These are phyloP conservation scores for Lachancea sp. DNA, from an alignment of 805 yeast species.

Conservation along the genomic window DNA sequence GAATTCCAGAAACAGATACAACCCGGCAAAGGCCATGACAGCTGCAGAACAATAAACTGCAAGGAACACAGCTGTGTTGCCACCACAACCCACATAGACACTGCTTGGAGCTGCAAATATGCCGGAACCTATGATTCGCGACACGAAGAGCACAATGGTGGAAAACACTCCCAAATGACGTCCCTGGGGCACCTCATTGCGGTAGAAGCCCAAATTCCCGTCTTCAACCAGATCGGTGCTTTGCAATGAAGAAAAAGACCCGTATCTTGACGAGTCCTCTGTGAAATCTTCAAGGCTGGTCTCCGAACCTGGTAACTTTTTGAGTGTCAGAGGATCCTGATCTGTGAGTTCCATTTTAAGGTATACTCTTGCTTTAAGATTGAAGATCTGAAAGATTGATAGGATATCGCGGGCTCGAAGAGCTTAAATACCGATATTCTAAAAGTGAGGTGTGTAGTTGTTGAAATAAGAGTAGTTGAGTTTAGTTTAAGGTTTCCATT, in stretches of 20 bases:
- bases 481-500: too few relatives aligned
- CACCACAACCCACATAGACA: constrained; percentile 60
- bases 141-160: constrained; percentile 55
- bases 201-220: background rate
- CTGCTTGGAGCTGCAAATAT: constrained; percentile 68
- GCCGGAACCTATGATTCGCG: constrained; percentile 72
- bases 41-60: constrained; percentile 60
- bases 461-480: too few relatives aligned
- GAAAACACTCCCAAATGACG: constrained; percentile 67
- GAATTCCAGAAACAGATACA: constrained; percentile 59
- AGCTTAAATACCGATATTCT: too few relatives aligned
- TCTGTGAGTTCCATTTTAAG: background rate
- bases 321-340: background rate
- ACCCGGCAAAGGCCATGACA: constrained; percentile 56
- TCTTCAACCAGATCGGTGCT: constrained; percentile 1
- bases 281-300: background rate
- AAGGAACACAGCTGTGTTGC: constrained; percentile 55
- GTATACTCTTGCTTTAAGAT: too few relatives aligned
- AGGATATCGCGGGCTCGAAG: too few relatives aligned
- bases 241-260: constrained; percentile 6
- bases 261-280: constrained; percentile 1
- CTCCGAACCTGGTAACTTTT: background rate
- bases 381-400: too few relatives aligned
- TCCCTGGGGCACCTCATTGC: constrained; percentile 52
- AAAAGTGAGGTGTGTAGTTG: too few relatives aligned